A percentile compares a stretch with the other conserved stretches of the same genome.
Evolutionary conservation across 345 rosid species (phyloP).

Genomic region (Rhizophora mangle): DNA sequence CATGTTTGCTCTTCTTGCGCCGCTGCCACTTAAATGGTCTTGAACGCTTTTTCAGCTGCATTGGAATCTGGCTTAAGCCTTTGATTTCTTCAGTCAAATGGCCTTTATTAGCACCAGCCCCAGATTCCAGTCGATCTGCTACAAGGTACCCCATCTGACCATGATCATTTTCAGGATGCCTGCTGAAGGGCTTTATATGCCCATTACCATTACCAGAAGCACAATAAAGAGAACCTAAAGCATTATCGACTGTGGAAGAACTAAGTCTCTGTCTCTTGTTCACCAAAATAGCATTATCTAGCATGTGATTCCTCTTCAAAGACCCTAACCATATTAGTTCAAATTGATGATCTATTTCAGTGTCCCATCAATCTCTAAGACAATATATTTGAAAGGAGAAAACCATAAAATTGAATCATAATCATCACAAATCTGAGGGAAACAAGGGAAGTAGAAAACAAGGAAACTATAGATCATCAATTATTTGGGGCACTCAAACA

Average conservation of each 20-base stretch:
- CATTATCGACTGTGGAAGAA: slow-evolving; percentile 5
- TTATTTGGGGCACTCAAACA: too few relatives aligned
- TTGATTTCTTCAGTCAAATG: slow-evolving; percentile 10
- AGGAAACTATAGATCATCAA: too few relatives aligned
- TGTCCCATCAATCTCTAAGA: background rate
- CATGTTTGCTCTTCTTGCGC: slow-evolving; percentile 19
- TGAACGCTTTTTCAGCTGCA: slow-evolving; percentile 24
- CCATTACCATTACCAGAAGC: background rate
- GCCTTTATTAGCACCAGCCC: slow-evolving; percentile 8
- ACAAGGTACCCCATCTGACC: slow-evolving; percentile 1
- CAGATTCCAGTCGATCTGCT: slow-evolving; percentile 1
- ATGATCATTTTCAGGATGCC: background rate
- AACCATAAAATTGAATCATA: too few relatives aligned
- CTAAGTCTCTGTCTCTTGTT: slow-evolving; percentile 18
- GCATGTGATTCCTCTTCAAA: slow-evolving; percentile 32
- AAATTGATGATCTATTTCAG: background rate
- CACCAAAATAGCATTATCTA: slow-evolving; percentile 15
- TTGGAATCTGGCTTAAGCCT: slow-evolving; percentile 8
- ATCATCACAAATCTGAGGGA: too few relatives aligned
- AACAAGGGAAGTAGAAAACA: too few relatives aligned
- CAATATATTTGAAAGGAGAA: background rate
- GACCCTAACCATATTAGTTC: slow-evolving; percentile 24
- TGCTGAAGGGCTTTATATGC: background rate
- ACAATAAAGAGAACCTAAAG: slow-evolving; percentile 8
- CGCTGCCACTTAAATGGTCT: slow-evolving; percentile 44